Evolutionary conservation across 371 early-diverging fungal species (phyloP).

Genomic region (Rhizomucor pusillus): DNA sequence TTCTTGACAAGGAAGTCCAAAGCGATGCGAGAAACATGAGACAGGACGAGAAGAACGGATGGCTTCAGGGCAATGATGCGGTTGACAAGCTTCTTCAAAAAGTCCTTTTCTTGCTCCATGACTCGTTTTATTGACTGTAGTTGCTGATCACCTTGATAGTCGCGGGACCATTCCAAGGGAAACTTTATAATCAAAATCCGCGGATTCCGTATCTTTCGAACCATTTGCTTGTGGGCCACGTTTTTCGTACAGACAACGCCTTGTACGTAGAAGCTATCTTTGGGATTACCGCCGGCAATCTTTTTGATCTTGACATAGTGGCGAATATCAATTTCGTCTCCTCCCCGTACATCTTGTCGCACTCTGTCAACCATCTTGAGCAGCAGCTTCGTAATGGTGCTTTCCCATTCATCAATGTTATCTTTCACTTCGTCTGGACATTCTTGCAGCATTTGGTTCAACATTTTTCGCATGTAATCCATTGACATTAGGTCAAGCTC

Average conservation of each 20-base stretch:
- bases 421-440: constrained; percentile 20
- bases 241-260: constrained; percentile 92
- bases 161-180: constrained; percentile 84
- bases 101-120: constrained; percentile 81
- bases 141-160: constrained; percentile 77
- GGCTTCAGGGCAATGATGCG: constrained; percentile 81
- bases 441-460: constrained; percentile 53
- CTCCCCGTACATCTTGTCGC: constrained; percentile 67
- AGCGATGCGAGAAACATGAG: constrained; percentile 80
- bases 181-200: constrained; percentile 85
- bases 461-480: constrained; percentile 60
- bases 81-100: constrained; percentile 73
- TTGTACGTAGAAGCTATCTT: constrained; percentile 78
- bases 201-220: constrained; percentile 60
- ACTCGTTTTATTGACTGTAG: constrained; percentile 80
- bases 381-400: constrained; percentile 68
- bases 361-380: constrained; percentile 68
- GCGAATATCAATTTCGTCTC: constrained; percentile 89
- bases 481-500: constrained; percentile 71
- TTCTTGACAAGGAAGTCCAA: constrained; percentile 78
- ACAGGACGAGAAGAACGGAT: constrained; percentile 78
- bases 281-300: constrained; percentile 87
- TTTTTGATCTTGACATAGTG: constrained; percentile 94
- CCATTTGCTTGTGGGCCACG: constrained; percentile 90
- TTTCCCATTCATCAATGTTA: constrained; percentile 68